Base-by-base conservation (phyloP, 2,329 filamentous ascomycete species). In the Ceratocystis cubensis region DNA sequence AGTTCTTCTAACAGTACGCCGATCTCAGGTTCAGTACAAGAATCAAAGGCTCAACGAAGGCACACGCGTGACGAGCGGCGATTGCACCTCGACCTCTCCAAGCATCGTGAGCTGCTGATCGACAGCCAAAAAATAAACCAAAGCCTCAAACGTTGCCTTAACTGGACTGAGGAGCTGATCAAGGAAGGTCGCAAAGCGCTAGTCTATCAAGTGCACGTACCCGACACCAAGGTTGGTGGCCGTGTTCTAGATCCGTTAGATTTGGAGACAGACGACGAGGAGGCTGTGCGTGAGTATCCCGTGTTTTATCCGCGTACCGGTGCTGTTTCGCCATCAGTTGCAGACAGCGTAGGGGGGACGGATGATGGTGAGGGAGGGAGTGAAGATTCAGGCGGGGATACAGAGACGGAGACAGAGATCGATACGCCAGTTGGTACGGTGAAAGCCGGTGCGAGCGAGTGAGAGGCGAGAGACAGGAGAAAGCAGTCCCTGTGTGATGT, bases 71-170 rank as follows among this genome's bases (percentile, higher is more conserved):
- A 97, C 70, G 91, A 96, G 73, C 87, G 87, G 70, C 84, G 90
- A 37, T 79, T 97, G n/a, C 84, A 88, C 71, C 81, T 91, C 3
- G 94, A 99, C 75, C 81, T 99, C 0, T 83, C 86, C 2, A 93
- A 92, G 73, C 94, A 99, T 74, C 89, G 91, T 70, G 88, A 96
- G 72, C 79, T 97, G 1, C 82, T 99, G 7, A 79, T 91, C 48
- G 92, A 96, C 74, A 94, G 88, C 70, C 91, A 96, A 73, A 95
- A 91, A 77, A 91, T 97, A 80, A 97, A 96, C 73, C 89, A 95
- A 74, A 96, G 89, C 74, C 82, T 99, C 59, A 95, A 91, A 75
- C 83, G 90, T 61, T 99, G 94, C 74, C 81, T 96, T 44, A 86
- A 86, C 70, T 93, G 90, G 83, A 95, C 92, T 0, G 93, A 99